Evolutionary conservation across 371 early-diverging fungal genomes (phyloP).

Genomic region (Choanephora cucurbitarum): DNA sequence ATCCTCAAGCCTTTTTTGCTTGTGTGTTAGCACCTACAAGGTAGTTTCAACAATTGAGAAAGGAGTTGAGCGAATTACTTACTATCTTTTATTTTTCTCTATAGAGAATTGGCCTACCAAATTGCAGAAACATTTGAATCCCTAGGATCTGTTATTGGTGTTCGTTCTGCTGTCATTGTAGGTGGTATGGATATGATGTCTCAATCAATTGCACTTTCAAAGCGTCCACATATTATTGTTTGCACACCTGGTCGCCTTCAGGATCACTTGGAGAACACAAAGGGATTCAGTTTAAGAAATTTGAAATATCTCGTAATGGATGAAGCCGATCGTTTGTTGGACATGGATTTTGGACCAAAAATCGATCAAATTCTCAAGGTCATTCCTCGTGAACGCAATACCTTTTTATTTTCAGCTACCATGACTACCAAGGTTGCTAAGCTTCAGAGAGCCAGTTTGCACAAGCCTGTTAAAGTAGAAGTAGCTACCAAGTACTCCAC

Average conservation of each 20-base stretch:
- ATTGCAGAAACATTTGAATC: conserved; percentile 93
- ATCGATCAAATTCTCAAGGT: conserved; percentile 93
- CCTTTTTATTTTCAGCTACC: conserved; percentile 96
- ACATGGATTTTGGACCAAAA: conserved; percentile 96
- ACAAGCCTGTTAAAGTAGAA: conserved; percentile 90
- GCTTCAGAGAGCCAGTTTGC: conserved; percentile 91
- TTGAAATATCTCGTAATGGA: conserved; percentile 96
- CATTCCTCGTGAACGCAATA: conserved; percentile 92
- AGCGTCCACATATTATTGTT: conserved; percentile 94
- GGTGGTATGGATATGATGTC: conserved; percentile 98
- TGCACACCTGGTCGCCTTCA: conserved; percentile 98
- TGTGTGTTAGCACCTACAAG: conserved; percentile 98
- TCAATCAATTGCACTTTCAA: conserved; percentile 92
- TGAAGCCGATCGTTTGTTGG: conserved; percentile 97
- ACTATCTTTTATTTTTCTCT: too few relatives aligned
- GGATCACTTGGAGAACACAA: conserved; percentile 98
- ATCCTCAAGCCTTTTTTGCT: conserved; percentile 89
- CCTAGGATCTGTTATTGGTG: conserved; percentile 90
- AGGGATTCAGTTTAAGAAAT: conserved; percentile 85
- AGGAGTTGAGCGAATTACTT: not conserved
- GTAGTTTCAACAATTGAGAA: conserved; percentile 41
- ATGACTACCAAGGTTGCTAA: conserved; percentile 96
- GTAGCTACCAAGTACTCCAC: conserved; percentile 93
- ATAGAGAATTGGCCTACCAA: conserved; percentile 93
- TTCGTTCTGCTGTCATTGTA: conserved; percentile 92